Percentiles rank a stretch among this genome's conserved stretches.
Conservation (phyloP, 1,284 basidiomycete species). For the Leccinum cinnamomeum region DNA sequence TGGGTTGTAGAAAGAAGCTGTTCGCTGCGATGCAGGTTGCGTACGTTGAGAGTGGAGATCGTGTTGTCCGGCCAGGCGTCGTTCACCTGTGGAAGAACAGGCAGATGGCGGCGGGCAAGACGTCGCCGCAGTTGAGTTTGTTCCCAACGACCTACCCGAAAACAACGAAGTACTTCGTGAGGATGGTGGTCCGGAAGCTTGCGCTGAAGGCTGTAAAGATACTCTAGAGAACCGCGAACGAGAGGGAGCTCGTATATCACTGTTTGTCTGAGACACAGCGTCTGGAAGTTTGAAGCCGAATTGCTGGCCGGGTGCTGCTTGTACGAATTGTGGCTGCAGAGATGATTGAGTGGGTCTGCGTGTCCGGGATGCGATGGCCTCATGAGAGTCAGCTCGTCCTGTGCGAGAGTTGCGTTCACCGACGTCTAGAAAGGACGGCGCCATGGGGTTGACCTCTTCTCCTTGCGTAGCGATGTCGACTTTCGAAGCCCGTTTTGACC, state of each 20-base stretch:
- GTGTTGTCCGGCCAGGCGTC: neutral
- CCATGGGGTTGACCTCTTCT: neutral
- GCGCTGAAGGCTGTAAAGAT: neutral
- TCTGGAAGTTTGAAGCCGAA: neutral
- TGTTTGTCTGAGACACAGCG: neutral
- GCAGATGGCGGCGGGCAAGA: neutral
- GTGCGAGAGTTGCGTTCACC: neutral
- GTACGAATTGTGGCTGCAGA: neutral
- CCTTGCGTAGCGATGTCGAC: neutral
- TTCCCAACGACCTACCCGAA: neutral
- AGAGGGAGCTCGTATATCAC: neutral
- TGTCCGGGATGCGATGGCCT: neutral
- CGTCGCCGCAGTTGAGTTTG: neutral
- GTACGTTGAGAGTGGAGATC: neutral
- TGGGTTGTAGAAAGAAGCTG: neutral
- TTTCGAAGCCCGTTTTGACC: neutral
- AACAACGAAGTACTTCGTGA: neutral
- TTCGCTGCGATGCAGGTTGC: neutral
- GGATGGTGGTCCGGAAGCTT: neutral
- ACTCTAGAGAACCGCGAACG: neutral
- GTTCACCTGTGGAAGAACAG: neutral
- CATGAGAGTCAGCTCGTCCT: neutral
- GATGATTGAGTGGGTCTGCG: neutral
- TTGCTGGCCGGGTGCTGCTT: neutral
- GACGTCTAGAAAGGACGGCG: neutral